These are phyloP conservation scores for Strobilomyces confusus DNA, from an alignment of 768 basidiomycete genomes.

Conservation along the genomic window DNA sequence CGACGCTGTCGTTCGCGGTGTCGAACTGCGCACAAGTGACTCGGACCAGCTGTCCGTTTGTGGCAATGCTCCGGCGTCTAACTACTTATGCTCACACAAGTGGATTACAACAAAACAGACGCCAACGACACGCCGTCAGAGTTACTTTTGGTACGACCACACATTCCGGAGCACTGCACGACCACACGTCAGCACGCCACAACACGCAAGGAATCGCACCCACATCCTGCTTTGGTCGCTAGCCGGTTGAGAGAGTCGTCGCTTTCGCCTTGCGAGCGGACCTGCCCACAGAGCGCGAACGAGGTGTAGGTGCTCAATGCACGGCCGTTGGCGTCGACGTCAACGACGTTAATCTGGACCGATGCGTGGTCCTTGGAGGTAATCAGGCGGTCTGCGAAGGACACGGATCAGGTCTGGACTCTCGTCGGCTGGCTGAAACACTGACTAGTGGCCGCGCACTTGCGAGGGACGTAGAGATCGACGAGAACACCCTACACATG, in stretches of 20 bases:
- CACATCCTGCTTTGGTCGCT: conserved; percentile 92
- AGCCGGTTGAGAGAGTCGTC: conserved; percentile 96
- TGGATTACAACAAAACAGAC: conserved; percentile 18
- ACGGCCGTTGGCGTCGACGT: conserved; percentile 88
- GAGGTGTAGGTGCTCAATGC: conserved; percentile 78
- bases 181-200: conserved; percentile 8
- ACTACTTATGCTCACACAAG: no score
- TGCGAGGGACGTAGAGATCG: conserved; percentile 99
- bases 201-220: conserved; percentile 35
- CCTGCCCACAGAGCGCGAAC: conserved; percentile 92
- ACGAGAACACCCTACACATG: conserved; percentile 84
- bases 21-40: conserved; percentile 6
- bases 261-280: conserved; percentile 92
- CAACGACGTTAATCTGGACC: conserved; percentile 91
- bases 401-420: neutral
- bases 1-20: neutral
- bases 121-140: conserved; percentile 9
- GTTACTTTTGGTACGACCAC: conserved; percentile 92
- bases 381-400: conserved; percentile 82
- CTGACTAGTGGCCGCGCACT: conserved; percentile 96
- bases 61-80: conserved; percentile 12
- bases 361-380: conserved; percentile 99
- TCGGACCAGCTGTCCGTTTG: conserved; percentile 18
- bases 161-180: conserved; percentile 87
- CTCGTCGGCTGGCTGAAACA: conserved; percentile 18